Base-by-base conservation (phyloP, 345 rosid species). In the Eucalyptus curtisii region DNA sequence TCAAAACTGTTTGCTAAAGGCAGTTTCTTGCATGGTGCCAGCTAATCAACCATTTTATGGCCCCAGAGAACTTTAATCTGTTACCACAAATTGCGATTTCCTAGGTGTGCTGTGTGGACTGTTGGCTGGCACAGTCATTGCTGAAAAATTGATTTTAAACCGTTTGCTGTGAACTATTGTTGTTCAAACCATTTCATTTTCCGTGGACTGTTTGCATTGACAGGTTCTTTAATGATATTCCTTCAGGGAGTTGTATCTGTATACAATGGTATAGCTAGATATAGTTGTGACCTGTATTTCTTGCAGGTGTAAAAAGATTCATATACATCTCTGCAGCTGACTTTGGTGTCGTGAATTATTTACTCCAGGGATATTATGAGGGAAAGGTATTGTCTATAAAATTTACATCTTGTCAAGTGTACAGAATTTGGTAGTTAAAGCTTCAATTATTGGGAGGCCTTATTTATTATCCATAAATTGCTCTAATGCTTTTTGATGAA, bases 311-410 rank as follows among this genome's bases (percentile, higher is more conserved):
- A 49, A 97, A 95, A 92, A 93, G 97, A 93, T 97, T 95, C 91
- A 95, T 95, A 87, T 97, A 94, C 90, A 95, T 98, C 31, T 98
- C 99, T 79, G 98, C 99, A 86, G 99, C 99, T 88, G 97, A 95
- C 92, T 96, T 96, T 88, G 99, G 99, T 37, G 49, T 95, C 90
- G 98, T 89, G 68, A 98, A 97, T 89, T 94, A 95, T 93, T 66
- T 98, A 48, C 91, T 97, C 91, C 91, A 88, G 86, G 99, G 99
- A 90, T 98, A 96, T 91, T 97, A 94, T 25, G 99, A 97, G 91
- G 99, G 99, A 88, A 98, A 95, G 99, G 99, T 96, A 93, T 33
- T 68, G 80, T 68, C 42, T 33, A n/a, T 7, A 31, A 68, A 68
- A 10, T 68, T 68, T 17, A 68, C 22, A 11, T 68, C 80, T 64